Conservation (phyloP, 305 asterid species). For the Solanum hybrid region DNA sequence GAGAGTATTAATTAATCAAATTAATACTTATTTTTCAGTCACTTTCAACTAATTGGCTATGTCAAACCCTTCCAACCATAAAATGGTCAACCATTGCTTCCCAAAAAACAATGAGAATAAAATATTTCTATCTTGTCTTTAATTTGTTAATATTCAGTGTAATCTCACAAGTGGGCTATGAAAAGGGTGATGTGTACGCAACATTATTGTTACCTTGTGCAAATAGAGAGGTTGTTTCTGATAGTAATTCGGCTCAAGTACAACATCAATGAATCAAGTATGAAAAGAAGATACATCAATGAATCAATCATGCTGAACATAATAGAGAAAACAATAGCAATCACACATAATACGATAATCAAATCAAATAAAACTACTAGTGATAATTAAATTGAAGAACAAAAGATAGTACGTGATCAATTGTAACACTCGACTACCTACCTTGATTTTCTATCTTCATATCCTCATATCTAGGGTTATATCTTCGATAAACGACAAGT, state of each 20-base stretch:
- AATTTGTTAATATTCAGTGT: neutral
- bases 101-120: neutral
- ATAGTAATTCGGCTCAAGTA: neutral
- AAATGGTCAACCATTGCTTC: neutral
- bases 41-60: neutral
- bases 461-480: neutral
- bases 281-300: neutral
- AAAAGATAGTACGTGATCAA: neutral
- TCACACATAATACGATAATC: neutral
- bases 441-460: neutral
- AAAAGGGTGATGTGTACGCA: neutral
- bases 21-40: neutral
- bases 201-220: neutral
- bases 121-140: neutral
- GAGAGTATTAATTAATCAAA: neutral
- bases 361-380: neutral
- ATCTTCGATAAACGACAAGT: neutral
- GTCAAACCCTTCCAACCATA: neutral
- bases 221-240: neutral
- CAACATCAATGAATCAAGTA: neutral
- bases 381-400: neutral
- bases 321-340: neutral
- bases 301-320: neutral
- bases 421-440: neutral
- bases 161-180: fast-evolving